Conservation (phyloP, 2,329 filamentous ascomycete species). For the Calonectria hongkongensis region DNA sequence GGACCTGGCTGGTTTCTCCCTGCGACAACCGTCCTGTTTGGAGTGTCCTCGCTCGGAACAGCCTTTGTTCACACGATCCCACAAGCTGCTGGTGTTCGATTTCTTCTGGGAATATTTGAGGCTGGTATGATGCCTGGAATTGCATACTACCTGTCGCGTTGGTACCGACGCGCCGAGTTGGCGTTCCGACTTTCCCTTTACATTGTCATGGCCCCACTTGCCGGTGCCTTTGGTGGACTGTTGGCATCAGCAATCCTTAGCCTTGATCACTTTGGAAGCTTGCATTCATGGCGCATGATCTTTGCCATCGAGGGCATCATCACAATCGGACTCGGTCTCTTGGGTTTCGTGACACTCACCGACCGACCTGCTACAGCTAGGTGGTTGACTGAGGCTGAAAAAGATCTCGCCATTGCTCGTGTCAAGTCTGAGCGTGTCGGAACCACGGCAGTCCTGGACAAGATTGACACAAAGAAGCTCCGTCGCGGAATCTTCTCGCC, state of each 20-base stretch:
- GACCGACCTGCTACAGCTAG: constrained; percentile 30
- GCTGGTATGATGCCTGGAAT: constrained; percentile 79
- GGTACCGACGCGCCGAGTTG: constrained; percentile 78
- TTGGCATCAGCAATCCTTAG: constrained; percentile 77
- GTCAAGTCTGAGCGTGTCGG: constrained; percentile 36
- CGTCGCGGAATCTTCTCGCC: constrained; percentile 30
- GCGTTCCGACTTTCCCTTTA: constrained; percentile 78
- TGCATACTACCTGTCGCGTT: constrained; percentile 78
- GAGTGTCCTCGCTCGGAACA: constrained; percentile 76
- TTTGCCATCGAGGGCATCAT: constrained; percentile 78
- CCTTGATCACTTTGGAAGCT: constrained; percentile 72
- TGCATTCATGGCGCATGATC: constrained; percentile 55
- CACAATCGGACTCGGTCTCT: constrained; percentile 24
- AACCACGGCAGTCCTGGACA: constrained; percentile 27
- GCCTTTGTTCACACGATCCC: constrained; percentile 74
- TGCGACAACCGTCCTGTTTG: constrained; percentile 24
- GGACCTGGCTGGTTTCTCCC: constrained; percentile 36
- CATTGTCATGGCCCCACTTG: constrained; percentile 78
- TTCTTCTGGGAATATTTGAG: constrained; percentile 76
- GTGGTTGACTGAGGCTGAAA: constrained; percentile 27
- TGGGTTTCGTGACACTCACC: constrained; percentile 23
- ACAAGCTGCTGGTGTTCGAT: constrained; percentile 71
- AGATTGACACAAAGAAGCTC: constrained; percentile 31
- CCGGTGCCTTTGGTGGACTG: constrained; percentile 80
- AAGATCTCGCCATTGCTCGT: constrained; percentile 30